Base-by-base conservation (phyloP, 2,329 filamentous ascomycete genomes). In the Claviceps sp. region DNA sequence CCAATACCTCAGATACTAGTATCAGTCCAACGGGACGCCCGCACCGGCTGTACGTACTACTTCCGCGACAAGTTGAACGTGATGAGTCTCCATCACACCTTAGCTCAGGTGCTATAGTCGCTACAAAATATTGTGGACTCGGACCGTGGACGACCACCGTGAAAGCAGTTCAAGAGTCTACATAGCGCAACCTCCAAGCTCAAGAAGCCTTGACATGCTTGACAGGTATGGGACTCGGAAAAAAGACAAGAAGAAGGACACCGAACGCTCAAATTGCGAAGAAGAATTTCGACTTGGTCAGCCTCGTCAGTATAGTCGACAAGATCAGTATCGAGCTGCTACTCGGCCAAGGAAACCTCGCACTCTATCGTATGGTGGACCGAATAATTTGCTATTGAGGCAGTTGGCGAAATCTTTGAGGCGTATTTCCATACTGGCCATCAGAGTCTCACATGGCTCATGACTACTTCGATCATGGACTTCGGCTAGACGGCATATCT, bases 161-260 rank as follows among this genome's bases (percentile, higher is more conserved):
- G 45, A 1, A 38, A 49, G 9, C 29, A 48, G 39, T 1, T 42
- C 49, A n/a, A 50, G 54, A 26, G 29, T 40, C 16, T 49, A 48
- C 40, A 14, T 20, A 14, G 51, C 47, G n/a, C 52, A 49, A 4
- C 36, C 47, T 38, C 52, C 37, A 22, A 52, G 54, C 17, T 59
- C 60, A 36, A 34, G 52, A 7, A 58, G 55, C 29, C 61, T 57
- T 16, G 43, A 45, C 29, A 42, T 50, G 16, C 55, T 54, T 5
- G 51, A 39, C 2, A 50, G 42, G 17, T 37, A 36, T 8, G 20
- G 36, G 52, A 53, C 4, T 54, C 53, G 5, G 47, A 52, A 3
- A 3, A 47, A 9, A 22, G 56, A 53, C 45, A 55, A 56, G 26
- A 17, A 49, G 39, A 42, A 53, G 45, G n/a, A 62, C 60, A 1